Base-by-base conservation (phyloP, 2,329 filamentous ascomycete genomes). In the Capronia americana region DNA sequence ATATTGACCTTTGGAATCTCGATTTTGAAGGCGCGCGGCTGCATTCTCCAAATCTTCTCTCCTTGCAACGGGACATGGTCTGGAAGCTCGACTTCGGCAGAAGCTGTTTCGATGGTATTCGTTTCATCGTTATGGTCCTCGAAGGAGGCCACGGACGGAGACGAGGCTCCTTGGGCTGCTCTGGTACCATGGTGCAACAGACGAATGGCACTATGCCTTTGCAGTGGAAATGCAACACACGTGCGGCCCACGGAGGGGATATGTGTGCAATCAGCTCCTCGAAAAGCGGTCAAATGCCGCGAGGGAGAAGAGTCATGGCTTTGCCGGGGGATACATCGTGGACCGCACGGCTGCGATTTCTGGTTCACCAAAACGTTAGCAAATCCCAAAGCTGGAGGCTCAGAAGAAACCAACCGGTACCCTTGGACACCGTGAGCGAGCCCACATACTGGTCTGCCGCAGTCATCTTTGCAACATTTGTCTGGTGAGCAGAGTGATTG, bases 401-500 rank as follows among this genome's bases (percentile, higher is more conserved):
- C 11, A 34, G 58, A 32, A 23, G n/a, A 7, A 51, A 26, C 14
- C 12, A 61, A 12, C 6, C 17, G 48, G 26, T 61, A 61, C 58
- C 32, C 48, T 50, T 53, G 48, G 48, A 63, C 41, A 56, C 64
- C 61, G 53, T 34, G 28, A 55, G 34, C 28, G 38, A 57, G 34
- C 34, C 60, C 60, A 54, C 64, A 66, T 66, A 4, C 28, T 55
- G 64, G 30, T 20, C 55, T 51, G 56, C 54, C 4, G 11, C 41
- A 46, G 14, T 66, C 64, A 66, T 66, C 28, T 62, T 59, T 17
- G 57, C 63, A 61, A 59, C 57, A 59, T 59, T 17, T 44, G 38
- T 44, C 41, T 59, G 17, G 48, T 11, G 20, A 10, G 23, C 5
- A 20, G 20, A 6, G 8, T 51, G 8, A 11, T 1, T 12, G 10